Evolutionary conservation across 768 basidiomycete species (phyloP), one percentile per base, ranked within the genome.

Genomic region (Tylopilus cervinicoccineus): DNA sequence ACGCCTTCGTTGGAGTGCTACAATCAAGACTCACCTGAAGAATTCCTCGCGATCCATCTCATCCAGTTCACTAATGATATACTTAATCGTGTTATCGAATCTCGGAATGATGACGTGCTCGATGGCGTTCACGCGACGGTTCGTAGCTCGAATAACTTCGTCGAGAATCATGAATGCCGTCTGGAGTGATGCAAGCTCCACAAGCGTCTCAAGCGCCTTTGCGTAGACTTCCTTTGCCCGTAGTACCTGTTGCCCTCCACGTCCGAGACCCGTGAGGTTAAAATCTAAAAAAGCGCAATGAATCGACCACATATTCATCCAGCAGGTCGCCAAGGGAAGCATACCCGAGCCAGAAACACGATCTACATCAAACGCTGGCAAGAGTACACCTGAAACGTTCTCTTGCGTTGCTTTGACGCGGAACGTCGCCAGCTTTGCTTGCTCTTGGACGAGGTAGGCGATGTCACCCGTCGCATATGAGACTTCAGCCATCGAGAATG

Each of bases 101-200:
- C 87, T 80, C 16, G 96, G 96, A 49, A 99, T 97, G 58, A 99
- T 76, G 55, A 99, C 84, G 65, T 99, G 93, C 60, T 99, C 96
- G 55, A 99, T 95, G 3, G 96, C 96, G 62, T 99, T 99, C 33
- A 99, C 96, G 54, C 96, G 84, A 43, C 96, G 88, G 68, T 98
- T 99, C 31, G 96, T 98, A n/a, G 94, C 93, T 39, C 92, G 88
- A 62, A 99, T 99, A 51, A 98, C 96, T 70, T 98, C 96, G 69
- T 99, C 96, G 31, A 99, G 81, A 57, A 98, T 97, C 48, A 86
- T 95, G 73, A 99, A 99, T 5, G 96, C 96, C 0, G 96, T 98
- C 72, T 98, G 88, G 34, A 99, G 74, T 12, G 93, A 95, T 2
- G 96, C 96, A 29, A 99, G 81, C 68, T 99, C 95, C 32, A 99